These are phyloP conservation scores for Cystofilobasidium capitatum DNA, from an alignment of 768 basidiomycete species.

Conservation along the genomic window DNA sequence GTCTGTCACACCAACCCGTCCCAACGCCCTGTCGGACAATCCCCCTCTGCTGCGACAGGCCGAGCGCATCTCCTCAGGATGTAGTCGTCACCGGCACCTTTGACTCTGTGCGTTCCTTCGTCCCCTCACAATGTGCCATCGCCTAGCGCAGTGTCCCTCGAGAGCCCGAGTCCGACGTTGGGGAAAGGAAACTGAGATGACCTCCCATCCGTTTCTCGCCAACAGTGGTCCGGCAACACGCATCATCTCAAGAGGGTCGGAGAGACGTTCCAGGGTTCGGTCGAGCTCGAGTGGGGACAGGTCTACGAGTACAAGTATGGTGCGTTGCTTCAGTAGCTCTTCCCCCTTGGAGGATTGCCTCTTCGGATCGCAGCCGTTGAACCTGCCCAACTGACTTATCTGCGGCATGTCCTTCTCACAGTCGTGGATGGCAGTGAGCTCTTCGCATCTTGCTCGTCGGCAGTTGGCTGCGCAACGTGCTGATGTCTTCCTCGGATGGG, in stretches of 20 bases:
- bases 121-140: no score
- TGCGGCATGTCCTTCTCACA: neutral
- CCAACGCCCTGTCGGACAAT: neutral
- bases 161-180: no score
- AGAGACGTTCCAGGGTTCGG: neutral
- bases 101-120: neutral
- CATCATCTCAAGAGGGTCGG: neutral
- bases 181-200: no score
- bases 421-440: conserved; percentile 4
- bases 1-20: neutral
- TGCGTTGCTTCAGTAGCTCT: neutral
- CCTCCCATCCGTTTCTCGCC: no score
- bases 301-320: conserved; percentile 6
- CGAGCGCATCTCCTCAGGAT: neutral
- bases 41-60: neutral
- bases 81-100: conserved; percentile 5
- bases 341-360: no score
- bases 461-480: neutral
- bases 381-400: no score
- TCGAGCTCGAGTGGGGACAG: conserved; percentile 1
- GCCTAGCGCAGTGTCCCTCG: no score
- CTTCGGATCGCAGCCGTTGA: no score
- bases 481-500: neutral
- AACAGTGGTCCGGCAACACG: neutral
- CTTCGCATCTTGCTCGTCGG: neutral